Evolutionary conservation across 208 protist genomes (phyloP).

Genomic region (Trypanosoma cruzi): DNA sequence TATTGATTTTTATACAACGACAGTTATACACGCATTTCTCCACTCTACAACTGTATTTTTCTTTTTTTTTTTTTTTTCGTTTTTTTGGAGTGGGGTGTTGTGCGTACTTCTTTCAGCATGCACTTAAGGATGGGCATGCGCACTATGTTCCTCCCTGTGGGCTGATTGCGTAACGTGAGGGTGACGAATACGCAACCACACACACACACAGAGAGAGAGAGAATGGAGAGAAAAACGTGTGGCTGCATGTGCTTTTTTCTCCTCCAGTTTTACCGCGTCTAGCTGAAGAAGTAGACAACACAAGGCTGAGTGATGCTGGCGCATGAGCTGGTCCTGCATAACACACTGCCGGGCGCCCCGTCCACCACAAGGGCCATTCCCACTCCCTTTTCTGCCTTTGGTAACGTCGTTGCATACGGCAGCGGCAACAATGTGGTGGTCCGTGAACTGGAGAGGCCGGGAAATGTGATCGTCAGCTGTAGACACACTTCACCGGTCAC

Average conservation of each 20-base stretch:
- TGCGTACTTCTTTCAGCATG: neutral
- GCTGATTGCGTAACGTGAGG: too few relatives aligned
- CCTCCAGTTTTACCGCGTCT: neutral
- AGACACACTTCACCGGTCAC: slow-evolving; percentile 44
- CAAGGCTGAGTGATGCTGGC: slow-evolving; percentile 27
- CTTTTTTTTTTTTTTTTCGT: too few relatives aligned
- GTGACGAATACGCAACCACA: too few relatives aligned
- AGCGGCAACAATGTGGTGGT: slow-evolving; percentile 45
- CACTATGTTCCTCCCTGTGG: too few relatives aligned
- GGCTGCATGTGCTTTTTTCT: neutral
- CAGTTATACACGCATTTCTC: too few relatives aligned
- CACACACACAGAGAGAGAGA: neutral
- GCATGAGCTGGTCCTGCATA: slow-evolving; percentile 25
- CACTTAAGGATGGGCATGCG: too few relatives aligned
- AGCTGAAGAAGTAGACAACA: neutral
- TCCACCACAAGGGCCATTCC: slow-evolving; percentile 38
- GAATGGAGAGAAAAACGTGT: neutral
- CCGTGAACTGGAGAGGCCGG: slow-evolving; percentile 7
- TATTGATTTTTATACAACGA: neutral
- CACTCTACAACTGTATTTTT: too few relatives aligned
- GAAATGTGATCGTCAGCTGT: slow-evolving; percentile 18
- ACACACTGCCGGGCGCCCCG: slow-evolving; percentile 35
- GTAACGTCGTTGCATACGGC: slow-evolving; percentile 39
- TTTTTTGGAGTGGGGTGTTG: neutral
- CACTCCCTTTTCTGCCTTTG: slow-evolving; percentile 26